A percentile compares a stretch with the other conserved stretches of the same genome.
Conservation (phyloP, 208 protist genomes). For the Kentomonas sorsogonicus region DNA sequence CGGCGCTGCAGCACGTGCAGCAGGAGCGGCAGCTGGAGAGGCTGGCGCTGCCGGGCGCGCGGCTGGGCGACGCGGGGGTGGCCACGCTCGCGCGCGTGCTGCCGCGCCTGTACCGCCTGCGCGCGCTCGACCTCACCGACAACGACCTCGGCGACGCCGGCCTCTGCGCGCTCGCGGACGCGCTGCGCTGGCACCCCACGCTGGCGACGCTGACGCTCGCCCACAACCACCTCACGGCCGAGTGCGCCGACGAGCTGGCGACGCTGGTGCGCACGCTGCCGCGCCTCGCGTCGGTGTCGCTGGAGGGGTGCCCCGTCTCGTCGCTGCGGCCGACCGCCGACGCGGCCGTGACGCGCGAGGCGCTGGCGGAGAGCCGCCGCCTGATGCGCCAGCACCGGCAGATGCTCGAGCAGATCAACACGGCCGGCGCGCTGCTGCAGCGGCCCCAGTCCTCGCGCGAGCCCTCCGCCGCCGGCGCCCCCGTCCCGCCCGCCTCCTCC, state of each 20-base stretch:
- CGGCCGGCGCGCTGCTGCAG: too few relatives aligned
- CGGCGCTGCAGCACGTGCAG: slow-evolving; percentile 11
- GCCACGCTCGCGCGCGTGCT: slow-evolving; percentile 34
- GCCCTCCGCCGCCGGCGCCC: too few relatives aligned
- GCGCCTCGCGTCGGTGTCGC: slow-evolving; percentile 22
- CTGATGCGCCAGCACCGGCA: background rate
- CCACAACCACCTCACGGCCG: slow-evolving; percentile 46
- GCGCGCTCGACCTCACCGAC: slow-evolving; percentile 42
- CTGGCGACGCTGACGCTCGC: slow-evolving; percentile 45
- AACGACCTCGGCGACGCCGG: slow-evolving; percentile 47
- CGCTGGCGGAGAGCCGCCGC: background rate
- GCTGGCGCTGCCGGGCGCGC: slow-evolving; percentile 26
- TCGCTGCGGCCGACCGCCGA: background rate
- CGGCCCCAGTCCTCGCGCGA: too few relatives aligned
- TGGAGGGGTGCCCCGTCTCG: slow-evolving; percentile 37
- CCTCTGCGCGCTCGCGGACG: slow-evolving; percentile 17
- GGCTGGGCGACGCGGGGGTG: slow-evolving; percentile 40
- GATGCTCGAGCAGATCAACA: background rate
- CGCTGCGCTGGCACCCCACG: slow-evolving; percentile 35
- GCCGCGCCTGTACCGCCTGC: slow-evolving; percentile 41
- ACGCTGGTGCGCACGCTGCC: slow-evolving; percentile 29
- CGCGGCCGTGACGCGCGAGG: background rate
- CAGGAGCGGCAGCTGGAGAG: slow-evolving; percentile 12
- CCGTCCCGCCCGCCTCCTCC: too few relatives aligned
- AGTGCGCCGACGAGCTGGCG: slow-evolving; percentile 21